Evolutionary conservation across 1,139 yeast species (phyloP).

Genomic region (Hanseniaspora sp.): DNA sequence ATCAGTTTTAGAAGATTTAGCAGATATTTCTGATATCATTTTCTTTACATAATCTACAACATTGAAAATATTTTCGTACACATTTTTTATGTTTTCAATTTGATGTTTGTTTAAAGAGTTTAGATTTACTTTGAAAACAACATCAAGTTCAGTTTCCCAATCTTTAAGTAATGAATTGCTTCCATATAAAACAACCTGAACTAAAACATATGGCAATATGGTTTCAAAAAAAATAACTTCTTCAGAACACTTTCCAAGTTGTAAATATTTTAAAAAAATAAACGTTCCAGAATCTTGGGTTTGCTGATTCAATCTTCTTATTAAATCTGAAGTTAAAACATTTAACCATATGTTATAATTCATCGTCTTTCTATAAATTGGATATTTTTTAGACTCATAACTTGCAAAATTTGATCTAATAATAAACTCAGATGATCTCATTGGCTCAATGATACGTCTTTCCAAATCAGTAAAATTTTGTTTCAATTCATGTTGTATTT

Average conservation of each 20-base stretch:
- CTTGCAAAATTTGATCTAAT: constrained; percentile 44
- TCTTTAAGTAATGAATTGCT: constrained; percentile 33
- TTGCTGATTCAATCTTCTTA: constrained; percentile 11
- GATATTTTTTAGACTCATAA: constrained; percentile 35
- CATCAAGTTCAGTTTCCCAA: constrained; percentile 45
- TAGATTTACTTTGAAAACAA: constrained; percentile 43
- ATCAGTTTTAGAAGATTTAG: constrained; percentile 21
- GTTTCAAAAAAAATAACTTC: constrained; percentile 53
- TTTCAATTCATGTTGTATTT: constrained; percentile 42
- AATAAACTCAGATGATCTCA: constrained; percentile 51
- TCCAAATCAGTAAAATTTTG: constrained; percentile 53
- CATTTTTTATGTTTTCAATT: constrained; percentile 48
- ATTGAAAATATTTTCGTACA: constrained; percentile 63
- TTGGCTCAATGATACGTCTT: constrained; percentile 61
- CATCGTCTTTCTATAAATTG: constrained; percentile 38
- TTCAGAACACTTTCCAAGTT: constrained; percentile 9
- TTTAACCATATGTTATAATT: constrained; percentile 58
- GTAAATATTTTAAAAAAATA: constrained; percentile 15
- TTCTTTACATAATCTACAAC: constrained; percentile 75
- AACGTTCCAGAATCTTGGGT: constrained; percentile 19
- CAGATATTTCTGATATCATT: constrained; percentile 43
- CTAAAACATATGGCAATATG: constrained; percentile 66
- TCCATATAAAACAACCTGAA: constrained; percentile 46
- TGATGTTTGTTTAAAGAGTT: constrained; percentile 40
- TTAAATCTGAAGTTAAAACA: constrained; percentile 46